Evolutionary conservation across 495 filamentous ascomycete genomes (phyloP).

Genomic region (Lophiotrema nucula): DNA sequence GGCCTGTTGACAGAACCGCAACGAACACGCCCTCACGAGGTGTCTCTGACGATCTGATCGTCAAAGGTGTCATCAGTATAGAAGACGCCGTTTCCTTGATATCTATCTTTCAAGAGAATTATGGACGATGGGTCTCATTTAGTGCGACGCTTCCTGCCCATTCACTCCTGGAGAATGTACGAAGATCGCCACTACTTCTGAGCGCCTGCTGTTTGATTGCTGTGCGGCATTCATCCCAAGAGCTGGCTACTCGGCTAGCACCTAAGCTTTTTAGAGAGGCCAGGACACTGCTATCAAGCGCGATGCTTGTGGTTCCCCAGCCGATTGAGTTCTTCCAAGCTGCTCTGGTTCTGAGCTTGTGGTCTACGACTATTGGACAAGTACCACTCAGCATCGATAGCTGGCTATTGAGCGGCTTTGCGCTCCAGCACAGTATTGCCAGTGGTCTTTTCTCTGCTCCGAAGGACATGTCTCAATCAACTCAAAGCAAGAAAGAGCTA

Average conservation of each 20-base stretch:
- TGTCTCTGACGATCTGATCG: constrained; percentile 40
- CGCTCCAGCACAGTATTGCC: constrained; percentile 46
- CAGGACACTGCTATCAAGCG: constrained; percentile 40
- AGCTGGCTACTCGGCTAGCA: constrained; percentile 42
- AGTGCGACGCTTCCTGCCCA: constrained; percentile 35
- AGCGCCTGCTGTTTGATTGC: constrained; percentile 48
- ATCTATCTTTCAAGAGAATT: constrained; percentile 40
- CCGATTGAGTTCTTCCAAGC: constrained; percentile 50
- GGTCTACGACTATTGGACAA: constrained; percentile 52
- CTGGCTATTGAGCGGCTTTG: constrained; percentile 50
- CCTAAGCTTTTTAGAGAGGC: constrained; percentile 46
- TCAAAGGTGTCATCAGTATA: constrained; percentile 7
- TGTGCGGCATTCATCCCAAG: constrained; percentile 46
- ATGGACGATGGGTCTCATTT: constrained; percentile 48
- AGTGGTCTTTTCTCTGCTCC: constrained; percentile 42
- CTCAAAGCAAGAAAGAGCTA: constrained; percentile 27
- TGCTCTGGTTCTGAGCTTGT: constrained; percentile 46
- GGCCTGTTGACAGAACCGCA: constrained; percentile 2
- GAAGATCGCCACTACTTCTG: constrained; percentile 44
- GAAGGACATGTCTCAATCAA: background rate
- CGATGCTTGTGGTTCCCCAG: constrained; percentile 44
- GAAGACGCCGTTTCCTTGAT: constrained; percentile 31
- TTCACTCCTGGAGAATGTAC: constrained; percentile 37
- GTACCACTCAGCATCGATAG: constrained; percentile 50
- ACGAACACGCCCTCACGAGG: constrained; percentile 39